Base-by-base conservation (phyloP, 495 filamentous ascomycete genomes). In the Staphylotrichum longicolle region DNA sequence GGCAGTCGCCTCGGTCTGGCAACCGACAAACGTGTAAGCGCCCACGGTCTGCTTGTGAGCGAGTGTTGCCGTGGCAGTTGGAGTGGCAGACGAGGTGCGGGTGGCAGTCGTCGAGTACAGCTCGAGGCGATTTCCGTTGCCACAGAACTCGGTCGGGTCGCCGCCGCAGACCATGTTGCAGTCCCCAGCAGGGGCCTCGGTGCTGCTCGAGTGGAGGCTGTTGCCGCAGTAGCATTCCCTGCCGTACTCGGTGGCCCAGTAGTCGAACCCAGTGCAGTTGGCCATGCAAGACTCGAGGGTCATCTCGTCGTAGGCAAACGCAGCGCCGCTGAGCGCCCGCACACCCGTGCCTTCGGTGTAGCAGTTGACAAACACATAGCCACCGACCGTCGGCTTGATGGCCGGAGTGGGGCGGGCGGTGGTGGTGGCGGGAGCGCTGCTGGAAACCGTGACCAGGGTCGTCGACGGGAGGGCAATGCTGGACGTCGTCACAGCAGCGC, bases 161-260 rank as follows among this genome's bases (percentile, higher is more conserved):
- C 79, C 81, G n/a, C 70, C 68, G 64, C 80, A 83, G n/a, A 75
- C 57, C 70, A 81, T 77, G 62, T 73, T 78, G 64, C 79, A 84
- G 27, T 85, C 80, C n/a, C 58, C 60, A 11, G 58, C 33, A 65
- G 66, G 62, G 37, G 78, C 73, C 15, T 74, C 63, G 33, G 62
- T 64, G 71, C 75, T 82, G 59, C 65, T 71, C 15, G 74, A 39
- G 12, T 74, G 53, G 7, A 82, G 70, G 39, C 67, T 66, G 67
- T 83, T 78, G 33, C 80, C 81, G 65, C 81, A 84, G 57, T 77
- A 84, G 66, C 80, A 82, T 60, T 83, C 78, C 46, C 79, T 64
- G 5, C 74, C 76, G 60, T 79, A 83, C 65, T 84, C 81, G 10
- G 75, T 74, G 1, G 76, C 80, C 69, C 75, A 82, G 54, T 74